Percentiles rank a stretch among this genome's conserved stretches.
Conservation (phyloP, 192 early-diverging fungal genomes). For the Pilaira anomala region DNA sequence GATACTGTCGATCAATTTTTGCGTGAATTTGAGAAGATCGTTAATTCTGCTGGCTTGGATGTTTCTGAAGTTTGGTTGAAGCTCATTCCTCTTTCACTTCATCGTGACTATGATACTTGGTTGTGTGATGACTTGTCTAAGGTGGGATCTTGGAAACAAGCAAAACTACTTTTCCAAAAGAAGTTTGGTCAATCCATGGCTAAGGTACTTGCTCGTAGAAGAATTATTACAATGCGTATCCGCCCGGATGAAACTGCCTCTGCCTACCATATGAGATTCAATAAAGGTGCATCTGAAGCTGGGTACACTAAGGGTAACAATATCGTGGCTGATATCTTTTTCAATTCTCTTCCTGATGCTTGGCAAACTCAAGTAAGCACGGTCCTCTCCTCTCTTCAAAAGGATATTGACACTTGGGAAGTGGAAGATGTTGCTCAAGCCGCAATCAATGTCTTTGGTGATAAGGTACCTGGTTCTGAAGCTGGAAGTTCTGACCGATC, state of each 20-base stretch:
- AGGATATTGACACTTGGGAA: neutral
- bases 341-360: neutral
- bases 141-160: neutral
- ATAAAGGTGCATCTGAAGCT: neutral
- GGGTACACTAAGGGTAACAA: neutral
- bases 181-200: neutral
- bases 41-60: too few species aligned
- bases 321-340: neutral
- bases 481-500: too few species aligned
- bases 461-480: neutral
- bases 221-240: neutral
- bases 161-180: neutral
- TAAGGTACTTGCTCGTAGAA: neutral
- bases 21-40: too few species aligned
- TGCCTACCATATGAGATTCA: neutral
- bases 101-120: too few species aligned
- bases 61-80: too few species aligned
- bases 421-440: neutral
- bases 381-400: neutral
- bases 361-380: neutral
- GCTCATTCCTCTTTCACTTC: too few species aligned
- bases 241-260: neutral
- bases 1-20: too few species aligned
- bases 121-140: neutral
- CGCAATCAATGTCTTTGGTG: neutral